Base-by-base conservation (phyloP, 768 basidiomycete species). In the Chlorophyllum brunneum region DNA sequence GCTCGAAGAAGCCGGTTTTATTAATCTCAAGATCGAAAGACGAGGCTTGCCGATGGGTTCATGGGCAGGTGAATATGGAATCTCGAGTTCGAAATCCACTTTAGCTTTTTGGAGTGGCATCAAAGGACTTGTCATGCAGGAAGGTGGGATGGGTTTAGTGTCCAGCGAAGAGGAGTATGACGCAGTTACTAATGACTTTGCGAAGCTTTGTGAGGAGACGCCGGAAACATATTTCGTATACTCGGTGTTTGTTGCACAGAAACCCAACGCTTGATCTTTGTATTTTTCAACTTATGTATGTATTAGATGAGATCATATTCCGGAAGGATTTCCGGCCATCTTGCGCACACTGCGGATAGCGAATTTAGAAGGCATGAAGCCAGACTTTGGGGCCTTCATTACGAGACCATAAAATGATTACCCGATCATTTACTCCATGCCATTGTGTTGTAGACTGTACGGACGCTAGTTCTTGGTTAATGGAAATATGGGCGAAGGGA, bases 161-260 rank as follows among this genome's bases (percentile, higher is more conserved):
- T 22, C n/a, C 9, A 46, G 37, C 5, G 51, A 48, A 31, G 44
- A 56, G 38, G 51, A 52, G 26, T 56, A 48, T 29, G 55, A 56
- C 33, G 45, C 30, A 5, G 8, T 48, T 13, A 22, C 48, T n/a
- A 34, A 42, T 5, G 55, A 52, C 7, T 2, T 56, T 13, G 26
- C 20, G 40, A 53, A 34, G 37, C 33, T 42, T 34, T 51, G 40
- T 34, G 40, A 51, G 9, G 41, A 42, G 16, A 50, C 38, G 8
- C 48, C 48, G 4, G 48, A 41, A 29, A 41, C 48, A n/a, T n/a
- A n/a, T n/a, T 5, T 30, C 15, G 27, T 18, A 8, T 40, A 40
- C 4, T 41, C 16, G 26, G 27, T 22, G 18, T 31, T 40, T 24
- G 15, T 33, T 11, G 48, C 48, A 8, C 48, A 50, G 31, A 50